Conservation (phyloP, 306 rosid species). For the Acmispon strigosus region DNA sequence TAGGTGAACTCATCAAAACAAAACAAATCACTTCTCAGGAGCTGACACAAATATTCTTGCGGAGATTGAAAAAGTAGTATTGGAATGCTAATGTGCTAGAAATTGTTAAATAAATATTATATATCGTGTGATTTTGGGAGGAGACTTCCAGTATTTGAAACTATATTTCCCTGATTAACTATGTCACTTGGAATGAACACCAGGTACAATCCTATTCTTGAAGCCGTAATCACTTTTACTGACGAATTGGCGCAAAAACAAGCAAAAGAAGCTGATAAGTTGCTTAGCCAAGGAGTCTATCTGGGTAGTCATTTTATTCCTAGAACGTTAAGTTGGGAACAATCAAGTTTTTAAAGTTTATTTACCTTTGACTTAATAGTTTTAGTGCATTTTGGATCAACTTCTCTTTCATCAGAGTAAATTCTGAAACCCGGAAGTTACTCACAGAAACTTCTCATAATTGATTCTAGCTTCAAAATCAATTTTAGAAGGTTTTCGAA, state of each 20-base stretch:
- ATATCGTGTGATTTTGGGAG: neutral
- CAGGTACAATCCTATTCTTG: constrained; percentile 63
- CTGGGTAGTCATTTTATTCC: constrained; percentile 38
- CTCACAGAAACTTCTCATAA: too few relatives aligned
- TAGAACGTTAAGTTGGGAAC: neutral
- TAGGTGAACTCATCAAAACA: constrained; percentile 60
- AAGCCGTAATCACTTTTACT: constrained; percentile 54
- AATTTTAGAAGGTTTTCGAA: too few relatives aligned
- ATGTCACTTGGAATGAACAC: constrained; percentile 12
- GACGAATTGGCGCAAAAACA: constrained; percentile 64
- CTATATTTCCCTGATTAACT: neutral
- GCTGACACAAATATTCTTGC: constrained; percentile 57
- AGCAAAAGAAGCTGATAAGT: constrained; percentile 62
- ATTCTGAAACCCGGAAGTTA: too few relatives aligned
- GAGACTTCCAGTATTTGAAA: neutral
- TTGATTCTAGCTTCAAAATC: too few relatives aligned
- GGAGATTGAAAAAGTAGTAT: constrained; percentile 56
- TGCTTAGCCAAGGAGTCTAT: constrained; percentile 58
- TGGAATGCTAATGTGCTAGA: constrained; percentile 1
- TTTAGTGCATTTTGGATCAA: neutral
- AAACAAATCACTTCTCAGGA: constrained; percentile 65
- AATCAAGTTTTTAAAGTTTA: neutral
- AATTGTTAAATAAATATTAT: neutral
- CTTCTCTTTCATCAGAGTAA: too few relatives aligned
- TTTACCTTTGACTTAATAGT: neutral